Conservation (phyloP, 2,329 filamentous ascomycete genomes). For the Cercospora nicotianae region DNA sequence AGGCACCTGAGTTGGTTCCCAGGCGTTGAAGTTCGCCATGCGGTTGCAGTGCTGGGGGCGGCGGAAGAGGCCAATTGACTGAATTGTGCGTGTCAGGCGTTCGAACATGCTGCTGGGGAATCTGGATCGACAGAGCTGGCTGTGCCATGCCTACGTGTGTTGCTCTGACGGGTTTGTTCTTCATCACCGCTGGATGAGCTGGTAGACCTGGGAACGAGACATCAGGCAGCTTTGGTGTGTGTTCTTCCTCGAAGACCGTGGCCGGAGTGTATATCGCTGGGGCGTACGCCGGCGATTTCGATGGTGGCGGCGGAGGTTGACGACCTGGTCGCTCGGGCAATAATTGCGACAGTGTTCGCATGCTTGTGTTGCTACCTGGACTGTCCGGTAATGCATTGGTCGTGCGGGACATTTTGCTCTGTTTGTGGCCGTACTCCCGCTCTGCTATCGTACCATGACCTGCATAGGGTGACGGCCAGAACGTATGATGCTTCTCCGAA, state of each 20-base stretch:
- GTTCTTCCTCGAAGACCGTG: conserved; percentile 40
- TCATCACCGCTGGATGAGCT: conserved; percentile 20
- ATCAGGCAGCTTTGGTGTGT: conserved; percentile 19
- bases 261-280: conserved; percentile 29
- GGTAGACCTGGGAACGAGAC: conserved; percentile 20
- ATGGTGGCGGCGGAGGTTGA: conserved; percentile 20
- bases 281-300: conserved; percentile 22
- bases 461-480: conserved; percentile 21
- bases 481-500: conserved; percentile 24
- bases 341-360: conserved; percentile 34
- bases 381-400: conserved; percentile 25
- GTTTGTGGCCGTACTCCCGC: conserved; percentile 6
- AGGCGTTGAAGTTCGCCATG: neutral
- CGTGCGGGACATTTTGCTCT: neutral
- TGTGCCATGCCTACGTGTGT: neutral
- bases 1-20: conserved; percentile 10
- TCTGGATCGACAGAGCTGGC: conserved; percentile 20
- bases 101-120: conserved; percentile 5
- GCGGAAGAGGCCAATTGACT: conserved; percentile 14
- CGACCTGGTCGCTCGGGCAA: conserved; percentile 36
- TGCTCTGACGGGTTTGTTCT: neutral
- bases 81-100: conserved; percentile 3
- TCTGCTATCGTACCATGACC: neutral
- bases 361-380: conserved; percentile 28
- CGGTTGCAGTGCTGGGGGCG: conserved; percentile 10